These are phyloP conservation scores for Xylariaceae sp. DNA, from an alignment of 2,329 filamentous ascomycete genomes.

Conservation along the genomic window DNA sequence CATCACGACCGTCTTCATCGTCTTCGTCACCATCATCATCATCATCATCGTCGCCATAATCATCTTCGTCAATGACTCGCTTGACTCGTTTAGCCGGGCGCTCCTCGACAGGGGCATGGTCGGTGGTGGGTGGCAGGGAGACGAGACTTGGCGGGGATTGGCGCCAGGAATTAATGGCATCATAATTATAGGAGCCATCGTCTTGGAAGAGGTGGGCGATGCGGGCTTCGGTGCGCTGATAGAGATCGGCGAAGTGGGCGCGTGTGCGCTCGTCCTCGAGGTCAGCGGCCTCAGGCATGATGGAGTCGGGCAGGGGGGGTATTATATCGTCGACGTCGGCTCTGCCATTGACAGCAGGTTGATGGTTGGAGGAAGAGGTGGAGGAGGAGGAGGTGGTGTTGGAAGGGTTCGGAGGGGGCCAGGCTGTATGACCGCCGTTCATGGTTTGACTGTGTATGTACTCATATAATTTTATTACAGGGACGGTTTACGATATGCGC, in stretches of 20 bases:
- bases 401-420: slow-evolving; percentile 56
- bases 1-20: slow-evolving; percentile 70
- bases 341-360: slow-evolving; percentile 45
- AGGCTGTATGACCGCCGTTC: slow-evolving; percentile 62
- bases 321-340: slow-evolving; percentile 49
- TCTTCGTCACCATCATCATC: slow-evolving; percentile 67
- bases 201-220: slow-evolving; percentile 70
- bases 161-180: slow-evolving; percentile 51
- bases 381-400: slow-evolving; percentile 42
- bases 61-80: slow-evolving; percentile 76
- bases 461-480: too few species aligned
- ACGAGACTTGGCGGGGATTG: slow-evolving; percentile 39
- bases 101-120: slow-evolving; percentile 56
- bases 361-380: slow-evolving; percentile 55
- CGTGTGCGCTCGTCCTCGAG: slow-evolving; percentile 67
- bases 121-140: slow-evolving; percentile 51
- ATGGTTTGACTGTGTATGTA: too few species aligned
- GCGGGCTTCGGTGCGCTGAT: slow-evolving; percentile 70
- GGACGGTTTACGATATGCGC: slow-evolving; percentile 45
- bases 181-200: slow-evolving; percentile 49
- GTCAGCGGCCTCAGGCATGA: slow-evolving; percentile 62
- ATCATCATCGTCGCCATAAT: slow-evolving; percentile 82
- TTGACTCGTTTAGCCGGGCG: slow-evolving; percentile 70
- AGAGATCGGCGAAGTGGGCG: slow-evolving; percentile 72
- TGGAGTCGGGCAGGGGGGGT: slow-evolving; percentile 43